Evolutionary conservation across 2,329 filamentous ascomycete species (phyloP).

Genomic region (Penicillium psychrosexuale): DNA sequence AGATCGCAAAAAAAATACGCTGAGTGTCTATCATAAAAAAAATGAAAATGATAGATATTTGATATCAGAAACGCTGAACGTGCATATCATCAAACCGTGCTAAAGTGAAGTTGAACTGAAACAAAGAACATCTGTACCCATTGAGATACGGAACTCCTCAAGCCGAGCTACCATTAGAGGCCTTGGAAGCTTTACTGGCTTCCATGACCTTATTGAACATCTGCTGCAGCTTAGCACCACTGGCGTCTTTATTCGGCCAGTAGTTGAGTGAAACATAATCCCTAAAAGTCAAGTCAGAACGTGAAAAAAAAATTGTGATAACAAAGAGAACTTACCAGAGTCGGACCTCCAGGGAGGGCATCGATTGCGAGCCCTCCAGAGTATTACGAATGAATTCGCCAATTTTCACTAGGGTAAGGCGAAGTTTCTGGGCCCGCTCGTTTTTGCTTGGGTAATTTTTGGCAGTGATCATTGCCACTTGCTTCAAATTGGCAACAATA

Average conservation of each 20-base stretch:
- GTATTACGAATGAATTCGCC: constrained; percentile 47
- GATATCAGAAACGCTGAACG: constrained; percentile 14
- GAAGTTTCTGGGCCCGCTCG: constrained; percentile 44
- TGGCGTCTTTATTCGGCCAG: constrained; percentile 47
- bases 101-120: constrained; percentile 7
- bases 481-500: constrained; percentile 43
- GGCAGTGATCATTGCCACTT: constrained; percentile 47
- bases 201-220: constrained; percentile 40
- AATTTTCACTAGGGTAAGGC: constrained; percentile 44
- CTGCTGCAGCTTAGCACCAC: constrained; percentile 34
- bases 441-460: constrained; percentile 45
- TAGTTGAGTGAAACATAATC: constrained; percentile 45
- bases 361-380: constrained; percentile 38
- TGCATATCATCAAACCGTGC: constrained; percentile 16
- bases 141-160: neutral
- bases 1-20: neutral
- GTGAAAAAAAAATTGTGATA: neutral
- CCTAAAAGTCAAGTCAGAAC: constrained; percentile 35
- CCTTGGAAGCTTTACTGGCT: constrained; percentile 27
- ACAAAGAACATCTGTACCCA: constrained; percentile 3
- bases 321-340: constrained; percentile 41
- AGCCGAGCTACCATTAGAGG: constrained; percentile 28
- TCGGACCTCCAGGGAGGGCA: constrained; percentile 42
- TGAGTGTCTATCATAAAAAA: constrained; percentile 1
- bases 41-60: neutral